Conservation (phyloP, 805 yeast genomes). For the Schwanniomyces vanrijiae region DNA sequence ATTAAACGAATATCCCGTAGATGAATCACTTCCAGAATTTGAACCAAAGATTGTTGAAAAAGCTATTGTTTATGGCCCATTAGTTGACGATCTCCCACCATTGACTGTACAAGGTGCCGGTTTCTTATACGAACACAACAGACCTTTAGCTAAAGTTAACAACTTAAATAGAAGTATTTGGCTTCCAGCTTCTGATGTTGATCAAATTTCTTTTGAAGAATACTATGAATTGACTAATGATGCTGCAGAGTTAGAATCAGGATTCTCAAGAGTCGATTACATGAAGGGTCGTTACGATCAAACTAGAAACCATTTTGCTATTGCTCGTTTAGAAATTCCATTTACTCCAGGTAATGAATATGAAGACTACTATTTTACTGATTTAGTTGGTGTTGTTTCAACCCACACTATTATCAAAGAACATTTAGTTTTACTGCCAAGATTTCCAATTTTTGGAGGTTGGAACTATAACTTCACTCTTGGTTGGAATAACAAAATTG, state of each 20-base stretch:
- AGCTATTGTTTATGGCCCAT: constrained; percentile 58
- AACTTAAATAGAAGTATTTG: constrained; percentile 72
- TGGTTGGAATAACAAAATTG: constrained; percentile 79
- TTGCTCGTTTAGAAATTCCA: constrained; percentile 59
- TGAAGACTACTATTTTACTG: constrained; percentile 73
- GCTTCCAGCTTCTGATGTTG: constrained; percentile 83
- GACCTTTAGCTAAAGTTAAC: constrained; percentile 63
- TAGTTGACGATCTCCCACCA: constrained; percentile 40
- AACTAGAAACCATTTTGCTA: constrained; percentile 54
- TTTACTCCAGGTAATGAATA: constrained; percentile 39
- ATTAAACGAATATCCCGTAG: constrained; percentile 18
- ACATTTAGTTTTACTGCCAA: constrained; percentile 66
- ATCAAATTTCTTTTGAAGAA: constrained; percentile 73
- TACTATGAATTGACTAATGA: constrained; percentile 75
- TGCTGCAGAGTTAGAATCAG: constrained; percentile 67
- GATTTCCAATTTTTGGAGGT: constrained; percentile 94
- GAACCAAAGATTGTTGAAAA: constrained; percentile 39
- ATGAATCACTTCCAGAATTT: constrained; percentile 25
- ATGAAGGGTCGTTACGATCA: constrained; percentile 53
- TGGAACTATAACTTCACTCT: constrained; percentile 95
- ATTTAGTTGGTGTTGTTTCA: constrained; percentile 90
- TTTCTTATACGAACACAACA: constrained; percentile 61
- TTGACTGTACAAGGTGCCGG: constrained; percentile 49
- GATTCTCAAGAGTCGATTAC: constrained; percentile 82
- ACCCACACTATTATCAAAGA: constrained; percentile 54